Conservation (phyloP, 1,284 basidiomycete genomes). For the Microstroma glucosiphilum region DNA sequence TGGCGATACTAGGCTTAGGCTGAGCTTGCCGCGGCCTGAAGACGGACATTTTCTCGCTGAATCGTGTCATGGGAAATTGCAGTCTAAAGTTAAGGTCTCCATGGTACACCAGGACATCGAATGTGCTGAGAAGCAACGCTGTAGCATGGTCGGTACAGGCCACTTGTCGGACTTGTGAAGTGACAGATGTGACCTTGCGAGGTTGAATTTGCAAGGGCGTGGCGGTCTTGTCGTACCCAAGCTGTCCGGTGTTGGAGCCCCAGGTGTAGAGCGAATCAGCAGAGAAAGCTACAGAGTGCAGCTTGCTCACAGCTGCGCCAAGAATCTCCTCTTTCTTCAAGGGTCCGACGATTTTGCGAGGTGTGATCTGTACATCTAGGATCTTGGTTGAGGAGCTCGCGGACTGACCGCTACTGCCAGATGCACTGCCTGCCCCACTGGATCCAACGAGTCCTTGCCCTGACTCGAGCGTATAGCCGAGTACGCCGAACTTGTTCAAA, state of each 20-base stretch:
- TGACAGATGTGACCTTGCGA: slow-evolving; percentile 65
- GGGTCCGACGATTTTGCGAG: slow-evolving; percentile 68
- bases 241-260: slow-evolving; percentile 90
- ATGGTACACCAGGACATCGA: slow-evolving; percentile 77
- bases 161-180: slow-evolving; percentile 42
- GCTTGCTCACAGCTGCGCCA: slow-evolving; percentile 81
- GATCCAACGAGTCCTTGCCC: slow-evolving; percentile 31
- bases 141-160: slow-evolving; percentile 65
- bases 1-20: slow-evolving; percentile 60
- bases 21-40: slow-evolving; percentile 42
- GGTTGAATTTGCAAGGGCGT: slow-evolving; percentile 75
- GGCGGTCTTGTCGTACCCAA: slow-evolving; percentile 61
- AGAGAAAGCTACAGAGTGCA: slow-evolving; percentile 86
- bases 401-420: slow-evolving; percentile 36
- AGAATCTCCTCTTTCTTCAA: slow-evolving; percentile 72
- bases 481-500: slow-evolving; percentile 63
- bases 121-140: slow-evolving; percentile 66
- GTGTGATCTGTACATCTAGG: slow-evolving; percentile 63
- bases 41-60: slow-evolving; percentile 59
- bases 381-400: slow-evolving; percentile 16
- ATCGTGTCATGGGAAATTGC: slow-evolving; percentile 53
- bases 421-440: slow-evolving; percentile 10
- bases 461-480: slow-evolving; percentile 78
- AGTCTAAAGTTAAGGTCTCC: slow-evolving; percentile 68
- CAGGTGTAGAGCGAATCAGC: slow-evolving; percentile 77